Evolutionary conservation across 495 filamentous ascomycete species (phyloP).

Genomic region (Penicillium canariense): DNA sequence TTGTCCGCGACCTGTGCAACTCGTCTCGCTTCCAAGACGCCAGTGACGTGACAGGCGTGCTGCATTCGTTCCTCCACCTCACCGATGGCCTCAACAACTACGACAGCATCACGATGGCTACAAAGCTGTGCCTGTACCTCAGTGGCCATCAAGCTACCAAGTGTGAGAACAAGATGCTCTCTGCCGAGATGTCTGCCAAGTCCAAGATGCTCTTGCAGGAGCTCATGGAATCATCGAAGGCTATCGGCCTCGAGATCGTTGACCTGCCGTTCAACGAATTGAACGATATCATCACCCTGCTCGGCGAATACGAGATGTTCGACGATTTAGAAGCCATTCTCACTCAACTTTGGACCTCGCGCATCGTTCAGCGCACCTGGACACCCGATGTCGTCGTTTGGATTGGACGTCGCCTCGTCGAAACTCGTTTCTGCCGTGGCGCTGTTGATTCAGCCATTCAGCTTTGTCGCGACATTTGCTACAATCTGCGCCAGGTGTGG

Average conservation of each 20-base stretch:
- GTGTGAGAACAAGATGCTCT: conserved; percentile 39
- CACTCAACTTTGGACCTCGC: conserved; percentile 57
- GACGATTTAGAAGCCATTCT: conserved; percentile 58
- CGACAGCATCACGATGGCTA: conserved; percentile 49
- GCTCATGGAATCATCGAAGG: conserved; percentile 48
- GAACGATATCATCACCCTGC: conserved; percentile 52
- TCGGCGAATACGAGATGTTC: conserved; percentile 60
- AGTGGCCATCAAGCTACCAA: conserved; percentile 46
- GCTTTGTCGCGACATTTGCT: conserved; percentile 59
- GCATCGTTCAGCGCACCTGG: conserved; percentile 60
- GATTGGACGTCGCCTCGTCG: conserved; percentile 56
- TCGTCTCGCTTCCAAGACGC: conserved; percentile 48
- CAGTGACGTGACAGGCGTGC: conserved; percentile 50
- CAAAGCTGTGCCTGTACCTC: conserved; percentile 55
- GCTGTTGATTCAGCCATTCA: conserved; percentile 46
- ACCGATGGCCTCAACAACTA: conserved; percentile 50
- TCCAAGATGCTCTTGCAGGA: conserved; percentile 53
- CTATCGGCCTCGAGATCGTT: conserved; percentile 51
- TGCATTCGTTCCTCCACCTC: conserved; percentile 56
- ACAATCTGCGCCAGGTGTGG: conserved; percentile 60
- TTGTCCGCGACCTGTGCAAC: conserved; percentile 44
- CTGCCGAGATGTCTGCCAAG: conserved; percentile 49
- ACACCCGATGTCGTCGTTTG: conserved; percentile 49
- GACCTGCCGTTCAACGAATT: conserved; percentile 51
- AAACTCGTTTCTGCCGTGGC: conserved; percentile 53